Base-by-base conservation (phyloP, 768 basidiomycete genomes). In the Russula earlei region DNA sequence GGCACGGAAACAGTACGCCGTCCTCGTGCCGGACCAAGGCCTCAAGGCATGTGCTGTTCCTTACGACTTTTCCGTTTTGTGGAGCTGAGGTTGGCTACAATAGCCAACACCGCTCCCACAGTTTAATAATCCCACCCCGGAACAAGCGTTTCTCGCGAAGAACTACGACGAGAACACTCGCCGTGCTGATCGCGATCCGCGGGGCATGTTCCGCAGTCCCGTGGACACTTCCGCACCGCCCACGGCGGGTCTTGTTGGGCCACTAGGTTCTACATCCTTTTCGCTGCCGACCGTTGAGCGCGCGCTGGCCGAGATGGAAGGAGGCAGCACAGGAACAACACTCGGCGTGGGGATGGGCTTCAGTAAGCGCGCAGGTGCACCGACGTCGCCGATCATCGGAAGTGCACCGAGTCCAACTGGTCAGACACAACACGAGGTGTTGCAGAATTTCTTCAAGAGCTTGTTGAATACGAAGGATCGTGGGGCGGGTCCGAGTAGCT, bases 131-230 rank as follows among this genome's bases (percentile, higher is more conserved):
- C 88, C 89, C 0, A 86, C 81, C 31, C 83, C 87, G 24, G 95
- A 98, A 66, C 93, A 97, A 70, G 76, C 81, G 0, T 98, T 97
- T 78, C 83, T 98, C 11, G 78, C 85, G 2, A 85, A 86, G 65
- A 87, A 98, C 65, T 91, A 92, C 69, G 93, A 95, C 69, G 83
- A 91, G 65, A 88, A 95, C 59, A 79, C 87, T 38, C 91, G 90
- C 70, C 94, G 93, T 63, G 78, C 88, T 0, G 89, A 92, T 63
- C 80, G 88, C 52, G 93, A 97, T 71, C 91, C 92, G 20, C 84
- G 91, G 33, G 83, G 83, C 15, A 82, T 86, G 3, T 96, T 96
- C 79, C 79, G 87, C 54, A 87, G 87, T 55, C 85, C 85, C 0
- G 72, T 78, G 42, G 87, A 88, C 53, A 71, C 77, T 0, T 71